Evolutionary conservation across 1,284 basidiomycete genomes (phyloP), one percentile per base, ranked within the genome.

Genomic region (Ceratobasidium sp.): DNA sequence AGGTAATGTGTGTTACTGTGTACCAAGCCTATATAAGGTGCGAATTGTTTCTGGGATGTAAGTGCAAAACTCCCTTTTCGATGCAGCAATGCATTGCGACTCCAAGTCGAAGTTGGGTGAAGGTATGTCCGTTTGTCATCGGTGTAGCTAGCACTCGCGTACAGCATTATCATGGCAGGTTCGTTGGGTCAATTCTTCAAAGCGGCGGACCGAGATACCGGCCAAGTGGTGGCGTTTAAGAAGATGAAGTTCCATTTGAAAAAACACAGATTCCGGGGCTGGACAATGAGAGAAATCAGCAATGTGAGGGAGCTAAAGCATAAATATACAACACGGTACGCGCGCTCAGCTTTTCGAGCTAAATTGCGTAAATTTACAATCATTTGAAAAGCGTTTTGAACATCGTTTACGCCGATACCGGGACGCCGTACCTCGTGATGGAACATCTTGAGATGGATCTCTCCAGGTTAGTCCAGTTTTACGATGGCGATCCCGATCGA

Each of bases 401-500:
- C n/a, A 40, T 33, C 7, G n/a, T 53, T 15, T 28, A 28, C 28
- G 15, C 67, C 4, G 28, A 28, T 28, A 28, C 18, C 7, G 67
- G 71, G 42, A 51, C 18, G 13, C n/a, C 63, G 42, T 49, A 73
- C 33, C 40, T 73, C 44, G 58, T 73, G 23, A 58, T 73, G 71
- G 71, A 73, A 58, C 58, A 63, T 53, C 42, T 63, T 2, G 71
- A 73, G 40, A 73, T 73, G 40, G 71, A 73, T 53, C 58, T 73
- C 15, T 58, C 39, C 26, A 46, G 46, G 71, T 53, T 10, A 33
- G 71, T 63, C 20, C 23, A 23, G 33, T n/a, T 10, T 6, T 28
- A 28, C 26, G 18, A 46, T 20, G 23, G 55, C n/a, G 55, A n/a
- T 26, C 26, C 71, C 67, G 51, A 69, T 73, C 18, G 39, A 13